Percentiles rank a stretch among this genome's conserved stretches.
Evolutionary conservation across 257 asterid species (phyloP).

Genomic region (Marsdenia floribunda): DNA sequence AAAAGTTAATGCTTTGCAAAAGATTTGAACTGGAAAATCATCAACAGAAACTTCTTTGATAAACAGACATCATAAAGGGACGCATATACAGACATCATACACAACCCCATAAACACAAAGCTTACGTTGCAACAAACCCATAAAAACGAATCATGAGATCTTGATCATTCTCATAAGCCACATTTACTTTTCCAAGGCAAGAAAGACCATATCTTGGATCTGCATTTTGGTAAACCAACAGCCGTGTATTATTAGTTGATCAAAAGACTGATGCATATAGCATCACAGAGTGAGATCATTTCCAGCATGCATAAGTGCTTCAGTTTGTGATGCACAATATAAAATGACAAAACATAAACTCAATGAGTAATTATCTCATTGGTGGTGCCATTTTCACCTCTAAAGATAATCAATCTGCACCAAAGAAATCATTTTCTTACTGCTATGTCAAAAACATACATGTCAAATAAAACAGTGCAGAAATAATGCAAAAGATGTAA

Average conservation of each 20-base stretch:
- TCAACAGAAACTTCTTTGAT: background rate
- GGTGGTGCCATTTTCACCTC: background rate
- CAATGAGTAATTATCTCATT: background rate
- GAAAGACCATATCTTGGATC: conserved; percentile 81
- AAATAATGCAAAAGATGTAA: background rate
- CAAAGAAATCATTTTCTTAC: background rate
- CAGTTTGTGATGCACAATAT: background rate
- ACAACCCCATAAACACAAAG: conserved; percentile 2
- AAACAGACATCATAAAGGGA: background rate
- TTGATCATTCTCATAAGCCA: conserved; percentile 65
- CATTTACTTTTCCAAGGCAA: conserved; percentile 72
- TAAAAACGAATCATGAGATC: conserved; percentile 77
- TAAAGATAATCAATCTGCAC: background rate
- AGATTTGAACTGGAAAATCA: background rate
- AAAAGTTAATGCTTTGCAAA: background rate
- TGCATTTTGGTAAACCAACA: conserved; percentile 21
- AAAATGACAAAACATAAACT: background rate
- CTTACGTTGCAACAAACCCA: conserved; percentile 78
- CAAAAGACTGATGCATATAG: background rate
- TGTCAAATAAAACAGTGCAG: background rate
- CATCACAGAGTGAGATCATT: background rate
- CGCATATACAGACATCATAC: background rate
- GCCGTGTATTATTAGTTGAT: background rate
- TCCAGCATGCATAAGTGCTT: background rate
- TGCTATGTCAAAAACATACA: background rate